phyloP scores from a whole-genome alignment of 805 yeast genomes.

The Alloascoidea hylecoeti region DNA sequence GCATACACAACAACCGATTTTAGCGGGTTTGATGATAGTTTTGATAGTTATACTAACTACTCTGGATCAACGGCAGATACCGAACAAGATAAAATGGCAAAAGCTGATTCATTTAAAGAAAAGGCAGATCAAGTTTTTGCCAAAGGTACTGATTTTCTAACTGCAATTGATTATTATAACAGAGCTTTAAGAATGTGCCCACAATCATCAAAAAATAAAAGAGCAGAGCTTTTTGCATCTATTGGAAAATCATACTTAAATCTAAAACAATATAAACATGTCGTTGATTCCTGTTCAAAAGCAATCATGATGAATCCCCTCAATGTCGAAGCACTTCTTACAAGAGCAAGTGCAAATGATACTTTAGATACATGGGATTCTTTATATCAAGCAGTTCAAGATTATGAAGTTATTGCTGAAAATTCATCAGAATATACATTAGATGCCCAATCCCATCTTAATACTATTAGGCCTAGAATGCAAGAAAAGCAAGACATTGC shows the following conservation, averaged over 20 bases:
- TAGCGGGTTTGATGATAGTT: too few species aligned
- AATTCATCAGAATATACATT: not conserved
- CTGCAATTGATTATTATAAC: not conserved
- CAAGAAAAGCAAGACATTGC: conserved; percentile 1
- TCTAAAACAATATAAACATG: conserved; percentile 1
- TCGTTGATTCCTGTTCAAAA: conserved; percentile 1
- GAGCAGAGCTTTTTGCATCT: not conserved
- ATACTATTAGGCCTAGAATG: not conserved
- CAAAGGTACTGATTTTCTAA: not conserved
- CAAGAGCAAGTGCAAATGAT: not conserved
- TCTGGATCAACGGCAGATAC: too few species aligned
- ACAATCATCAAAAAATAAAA: not conserved
- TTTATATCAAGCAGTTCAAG: not conserved
- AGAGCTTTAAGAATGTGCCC: not conserved
- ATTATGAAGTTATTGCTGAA: not conserved
- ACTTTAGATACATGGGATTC: not conserved
- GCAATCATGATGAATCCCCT: not conserved
- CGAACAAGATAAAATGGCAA: too few species aligned
- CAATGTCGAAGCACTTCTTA: not conserved
- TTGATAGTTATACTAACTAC: too few species aligned
- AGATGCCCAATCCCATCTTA: not conserved
- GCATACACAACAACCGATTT: too few species aligned
- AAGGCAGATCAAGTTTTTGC: not conserved
- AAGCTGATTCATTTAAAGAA: not conserved
- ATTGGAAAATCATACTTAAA: not conserved